These are phyloP conservation scores for Sporothrix dimorphospora DNA, from an alignment of 2,329 filamentous ascomycete genomes.

Conservation along the genomic window DNA sequence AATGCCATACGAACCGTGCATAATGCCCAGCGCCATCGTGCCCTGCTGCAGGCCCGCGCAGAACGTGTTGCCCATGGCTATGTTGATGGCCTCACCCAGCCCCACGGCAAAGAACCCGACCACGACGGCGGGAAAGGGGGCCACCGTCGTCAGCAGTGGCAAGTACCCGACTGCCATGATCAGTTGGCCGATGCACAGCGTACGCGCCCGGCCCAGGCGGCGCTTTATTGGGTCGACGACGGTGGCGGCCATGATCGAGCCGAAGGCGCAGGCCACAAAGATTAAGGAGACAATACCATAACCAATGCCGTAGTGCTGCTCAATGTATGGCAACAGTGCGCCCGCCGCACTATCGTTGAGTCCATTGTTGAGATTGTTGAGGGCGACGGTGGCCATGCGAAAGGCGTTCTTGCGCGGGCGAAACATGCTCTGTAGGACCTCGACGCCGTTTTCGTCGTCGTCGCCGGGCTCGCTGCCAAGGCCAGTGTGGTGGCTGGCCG, in stretches of 20 bases:
- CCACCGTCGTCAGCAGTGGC: constrained; percentile 64
- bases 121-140: constrained; percentile 70
- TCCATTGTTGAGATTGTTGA: constrained; percentile 70
- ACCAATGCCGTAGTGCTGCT: constrained; percentile 71
- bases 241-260: constrained; percentile 74
- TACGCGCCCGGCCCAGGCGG: constrained; percentile 66
- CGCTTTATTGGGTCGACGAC: constrained; percentile 66
- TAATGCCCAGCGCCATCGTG: constrained; percentile 60
- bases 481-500: neutral
- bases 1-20: constrained; percentile 70
- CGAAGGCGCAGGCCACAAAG: constrained; percentile 76
- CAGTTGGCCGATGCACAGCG: constrained; percentile 61
- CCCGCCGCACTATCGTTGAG: constrained; percentile 76
- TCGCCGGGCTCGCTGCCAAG: constrained; percentile 27
- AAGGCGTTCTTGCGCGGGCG: constrained; percentile 70
- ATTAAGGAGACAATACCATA: constrained; percentile 81
- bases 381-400: constrained; percentile 65
- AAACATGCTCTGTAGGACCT: constrained; percentile 60
- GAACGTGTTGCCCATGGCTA: constrained; percentile 62
- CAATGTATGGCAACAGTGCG: constrained; percentile 80
- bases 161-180: constrained; percentile 65
- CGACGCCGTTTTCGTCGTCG: constrained; percentile 47
- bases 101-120: constrained; percentile 70
- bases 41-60: constrained; percentile 45
- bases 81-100: constrained; percentile 58